These are phyloP conservation scores for Hypoxylon perforatum DNA, from an alignment of 495 filamentous ascomycete species.

Conservation along the genomic window DNA sequence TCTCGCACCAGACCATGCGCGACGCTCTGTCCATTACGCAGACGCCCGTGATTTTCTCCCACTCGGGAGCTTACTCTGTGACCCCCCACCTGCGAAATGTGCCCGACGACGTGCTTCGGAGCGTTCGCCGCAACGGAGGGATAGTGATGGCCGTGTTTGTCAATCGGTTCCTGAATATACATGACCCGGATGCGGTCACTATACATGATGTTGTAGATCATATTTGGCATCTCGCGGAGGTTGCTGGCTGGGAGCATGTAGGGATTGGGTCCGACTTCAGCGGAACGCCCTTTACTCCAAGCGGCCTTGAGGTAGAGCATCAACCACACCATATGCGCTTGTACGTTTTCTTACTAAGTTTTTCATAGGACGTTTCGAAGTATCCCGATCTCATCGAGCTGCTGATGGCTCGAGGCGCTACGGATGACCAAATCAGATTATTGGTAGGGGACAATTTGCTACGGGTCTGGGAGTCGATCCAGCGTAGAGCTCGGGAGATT, in stretches of 20 bases:
- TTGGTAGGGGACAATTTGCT: slow-evolving; percentile 67
- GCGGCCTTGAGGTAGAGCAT: slow-evolving; percentile 70
- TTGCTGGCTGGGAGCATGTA: slow-evolving; percentile 69
- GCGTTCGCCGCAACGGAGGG: slow-evolving; percentile 64
- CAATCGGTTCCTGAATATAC: slow-evolving; percentile 69
- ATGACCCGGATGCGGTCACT: slow-evolving; percentile 64
- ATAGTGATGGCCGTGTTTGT: slow-evolving; percentile 72
- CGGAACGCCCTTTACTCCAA: slow-evolving; percentile 61
- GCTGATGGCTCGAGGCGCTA: slow-evolving; percentile 59
- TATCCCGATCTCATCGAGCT: slow-evolving; percentile 36
- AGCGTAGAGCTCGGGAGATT: slow-evolving; percentile 30
- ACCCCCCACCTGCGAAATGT: slow-evolving; percentile 70
- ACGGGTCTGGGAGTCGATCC: slow-evolving; percentile 34
- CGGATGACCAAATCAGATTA: slow-evolving; percentile 61
- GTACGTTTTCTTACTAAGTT: no score
- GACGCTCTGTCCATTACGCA: slow-evolving; percentile 62
- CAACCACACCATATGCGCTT: no score
- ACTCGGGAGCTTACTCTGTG: slow-evolving; percentile 63
- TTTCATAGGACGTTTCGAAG: slow-evolving; percentile 40
- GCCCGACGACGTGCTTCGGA: slow-evolving; percentile 65
- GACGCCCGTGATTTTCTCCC: slow-evolving; percentile 69
- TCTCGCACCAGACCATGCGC: slow-evolving; percentile 65
- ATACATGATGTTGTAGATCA: slow-evolving; percentile 72
- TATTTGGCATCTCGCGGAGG: slow-evolving; percentile 65
- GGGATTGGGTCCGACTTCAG: slow-evolving; percentile 74